A percentile compares a stretch with the other conserved stretches of the same genome.
Evolutionary conservation across 352 stramenopile genomes (phyloP).

Genomic region (Blastocystis sp.): DNA sequence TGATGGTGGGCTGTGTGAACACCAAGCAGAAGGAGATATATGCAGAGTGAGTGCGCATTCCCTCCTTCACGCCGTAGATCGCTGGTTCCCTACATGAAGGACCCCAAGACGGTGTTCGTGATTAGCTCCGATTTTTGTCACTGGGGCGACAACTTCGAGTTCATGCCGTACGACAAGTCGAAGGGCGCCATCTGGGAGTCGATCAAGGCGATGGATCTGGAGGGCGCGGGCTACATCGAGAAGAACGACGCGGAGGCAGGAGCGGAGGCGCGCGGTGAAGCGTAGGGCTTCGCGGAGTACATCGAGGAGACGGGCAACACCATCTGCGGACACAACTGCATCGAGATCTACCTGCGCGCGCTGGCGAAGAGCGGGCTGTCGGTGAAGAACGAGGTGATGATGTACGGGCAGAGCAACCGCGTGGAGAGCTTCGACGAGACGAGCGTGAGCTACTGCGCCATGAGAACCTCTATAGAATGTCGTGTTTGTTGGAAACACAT

Average conservation of each 20-base stretch:
- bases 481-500: slow-evolving; percentile 11
- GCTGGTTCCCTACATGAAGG: slow-evolving; percentile 84
- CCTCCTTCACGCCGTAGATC: background rate
- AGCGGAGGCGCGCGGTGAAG: background rate
- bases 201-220: slow-evolving; percentile 87
- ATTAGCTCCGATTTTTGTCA: slow-evolving; percentile 96
- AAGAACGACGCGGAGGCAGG: slow-evolving; percentile 77
- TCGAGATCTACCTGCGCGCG: slow-evolving; percentile 73
- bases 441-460: slow-evolving; percentile 51
- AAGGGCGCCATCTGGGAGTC: slow-evolving; percentile 86
- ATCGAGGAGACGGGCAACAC: slow-evolving; percentile 89
- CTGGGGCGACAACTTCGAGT: slow-evolving; percentile 86
- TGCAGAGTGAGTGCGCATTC: background rate
- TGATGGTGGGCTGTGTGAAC: slow-evolving; percentile 21
- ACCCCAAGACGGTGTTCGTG: slow-evolving; percentile 87
- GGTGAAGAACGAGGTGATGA: slow-evolving; percentile 19
- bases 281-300: slow-evolving; percentile 85
- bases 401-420: slow-evolving; percentile 39
- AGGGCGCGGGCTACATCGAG: slow-evolving; percentile 82
- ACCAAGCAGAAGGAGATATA: slow-evolving; percentile 19
- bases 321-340: slow-evolving; percentile 92
- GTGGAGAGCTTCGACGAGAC: slow-evolving; percentile 27
- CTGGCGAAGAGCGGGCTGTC: slow-evolving; percentile 21
- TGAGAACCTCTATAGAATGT: slow-evolving; percentile 8
- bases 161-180: slow-evolving; percentile 80